phyloP scores from a whole-genome alignment of 495 filamentous ascomycete species.

The Aspergillus indologenus region DNA sequence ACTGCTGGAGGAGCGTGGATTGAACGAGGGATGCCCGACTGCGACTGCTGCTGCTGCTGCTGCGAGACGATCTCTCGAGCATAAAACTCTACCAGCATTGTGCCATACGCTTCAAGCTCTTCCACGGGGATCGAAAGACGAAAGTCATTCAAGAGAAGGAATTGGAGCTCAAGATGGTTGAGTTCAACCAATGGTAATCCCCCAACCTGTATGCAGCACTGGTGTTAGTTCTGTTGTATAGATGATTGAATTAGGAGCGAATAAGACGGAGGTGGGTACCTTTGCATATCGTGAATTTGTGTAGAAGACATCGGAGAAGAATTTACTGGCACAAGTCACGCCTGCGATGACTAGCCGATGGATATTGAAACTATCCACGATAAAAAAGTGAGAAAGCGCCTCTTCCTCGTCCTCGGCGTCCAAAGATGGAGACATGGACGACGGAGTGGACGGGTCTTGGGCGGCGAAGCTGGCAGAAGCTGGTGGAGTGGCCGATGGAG shows the following conservation, averaged over 20 bases:
- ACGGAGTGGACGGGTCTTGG: constrained; percentile 33
- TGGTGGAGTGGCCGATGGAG: constrained; percentile 38
- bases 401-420: constrained; percentile 52
- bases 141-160: constrained; percentile 95
- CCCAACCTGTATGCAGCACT: constrained; percentile 64
- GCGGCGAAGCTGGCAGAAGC: constrained; percentile 32
- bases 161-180: constrained; percentile 96
- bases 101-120: constrained; percentile 95
- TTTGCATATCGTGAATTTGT: constrained; percentile 99
- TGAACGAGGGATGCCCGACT: constrained; percentile 23
- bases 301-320: constrained; percentile 99
- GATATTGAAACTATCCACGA: constrained; percentile 99
- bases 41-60: constrained; percentile 41
- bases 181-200: constrained; percentile 94
- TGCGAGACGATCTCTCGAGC: constrained; percentile 84
- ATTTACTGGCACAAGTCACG: constrained; percentile 98
- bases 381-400: constrained; percentile 77
- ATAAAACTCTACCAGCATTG: constrained; percentile 98
- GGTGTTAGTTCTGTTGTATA: constrained; percentile 5
- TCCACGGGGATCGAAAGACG: constrained; percentile 90
- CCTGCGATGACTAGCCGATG: constrained; percentile 95
- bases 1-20: constrained; percentile 17
- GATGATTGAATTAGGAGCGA: not conserved
- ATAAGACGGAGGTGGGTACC: constrained; percentile 49
- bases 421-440: constrained; percentile 34